phyloP scores from a whole-genome alignment of 2,329 filamentous ascomycete species.

The Dendrostoma leiphaemia region DNA sequence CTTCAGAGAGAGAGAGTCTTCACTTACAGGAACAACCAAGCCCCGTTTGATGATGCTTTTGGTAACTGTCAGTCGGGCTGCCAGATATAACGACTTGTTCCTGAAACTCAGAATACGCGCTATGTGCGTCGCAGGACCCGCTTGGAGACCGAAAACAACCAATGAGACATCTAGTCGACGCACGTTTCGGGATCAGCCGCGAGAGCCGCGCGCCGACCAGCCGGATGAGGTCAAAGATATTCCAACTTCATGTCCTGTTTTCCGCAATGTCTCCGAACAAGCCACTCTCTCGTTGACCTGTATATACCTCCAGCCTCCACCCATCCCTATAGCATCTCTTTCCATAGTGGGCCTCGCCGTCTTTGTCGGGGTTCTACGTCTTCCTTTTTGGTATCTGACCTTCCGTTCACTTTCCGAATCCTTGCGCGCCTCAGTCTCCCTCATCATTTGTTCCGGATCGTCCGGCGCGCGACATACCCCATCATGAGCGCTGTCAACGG shows the following conservation, averaged over 20 bases:
- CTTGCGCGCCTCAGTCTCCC: background rate
- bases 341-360: too few species aligned
- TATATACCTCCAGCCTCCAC: background rate
- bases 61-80: too few species aligned
- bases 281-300: background rate
- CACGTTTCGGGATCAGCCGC: conserved; percentile 1
- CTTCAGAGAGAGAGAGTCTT: background rate
- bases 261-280: background rate
- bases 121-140: background rate
- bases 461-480: background rate
- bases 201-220: background rate
- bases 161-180: background rate
- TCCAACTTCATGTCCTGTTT: background rate
- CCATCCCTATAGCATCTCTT: background rate
- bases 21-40: background rate
- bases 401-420: too few species aligned
- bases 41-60: too few species aligned
- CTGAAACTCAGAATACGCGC: background rate
- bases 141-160: background rate
- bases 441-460: background rate
- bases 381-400: too few species aligned
- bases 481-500: conserved; percentile 14
- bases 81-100: background rate
- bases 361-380: too few species aligned
- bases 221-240: too few species aligned